phyloP scores from a whole-genome alignment of 208 protist species.

The Crithidia bombi region DNA sequence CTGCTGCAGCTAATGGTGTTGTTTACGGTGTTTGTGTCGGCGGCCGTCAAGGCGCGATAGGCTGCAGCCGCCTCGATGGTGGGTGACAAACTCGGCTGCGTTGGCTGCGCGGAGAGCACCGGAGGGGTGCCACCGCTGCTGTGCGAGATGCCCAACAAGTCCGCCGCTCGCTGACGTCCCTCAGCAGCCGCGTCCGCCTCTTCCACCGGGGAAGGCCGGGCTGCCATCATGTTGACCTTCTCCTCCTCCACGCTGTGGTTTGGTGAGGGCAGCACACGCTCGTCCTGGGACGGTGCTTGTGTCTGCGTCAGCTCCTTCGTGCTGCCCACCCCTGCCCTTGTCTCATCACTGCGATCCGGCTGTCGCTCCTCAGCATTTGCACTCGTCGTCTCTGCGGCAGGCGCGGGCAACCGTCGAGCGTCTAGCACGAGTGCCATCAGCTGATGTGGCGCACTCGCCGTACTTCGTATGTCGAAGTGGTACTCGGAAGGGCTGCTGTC shows the following conservation, averaged over 20 bases:
- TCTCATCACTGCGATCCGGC: too few species aligned
- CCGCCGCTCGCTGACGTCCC: background rate
- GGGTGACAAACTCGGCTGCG: background rate
- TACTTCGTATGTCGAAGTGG: conserved; percentile 13
- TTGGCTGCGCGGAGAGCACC: background rate
- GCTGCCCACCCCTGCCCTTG: too few species aligned
- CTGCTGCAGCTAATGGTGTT: conserved; percentile 4
- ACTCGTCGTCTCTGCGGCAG: background rate
- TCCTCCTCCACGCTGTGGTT: conserved; percentile 2
- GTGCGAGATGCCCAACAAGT: background rate
- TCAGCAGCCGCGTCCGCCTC: background rate
- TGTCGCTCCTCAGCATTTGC: background rate
- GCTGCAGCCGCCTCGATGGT: background rate
- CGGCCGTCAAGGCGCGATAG: background rate
- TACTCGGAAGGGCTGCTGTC: conserved; percentile 2
- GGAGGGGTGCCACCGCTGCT: conserved; percentile 1
- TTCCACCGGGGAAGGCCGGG: background rate
- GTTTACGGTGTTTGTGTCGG: background rate
- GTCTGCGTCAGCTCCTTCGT: background rate
- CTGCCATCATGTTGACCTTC: background rate
- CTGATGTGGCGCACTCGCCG: conserved; percentile 9
- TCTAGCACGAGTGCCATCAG: conserved; percentile 18
- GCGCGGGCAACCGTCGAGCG: background rate
- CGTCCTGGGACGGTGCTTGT: background rate
- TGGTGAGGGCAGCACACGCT: background rate